Evolutionary conservation across 768 basidiomycete genomes (phyloP).

Genomic region (Lanmaoa rubissima): DNA sequence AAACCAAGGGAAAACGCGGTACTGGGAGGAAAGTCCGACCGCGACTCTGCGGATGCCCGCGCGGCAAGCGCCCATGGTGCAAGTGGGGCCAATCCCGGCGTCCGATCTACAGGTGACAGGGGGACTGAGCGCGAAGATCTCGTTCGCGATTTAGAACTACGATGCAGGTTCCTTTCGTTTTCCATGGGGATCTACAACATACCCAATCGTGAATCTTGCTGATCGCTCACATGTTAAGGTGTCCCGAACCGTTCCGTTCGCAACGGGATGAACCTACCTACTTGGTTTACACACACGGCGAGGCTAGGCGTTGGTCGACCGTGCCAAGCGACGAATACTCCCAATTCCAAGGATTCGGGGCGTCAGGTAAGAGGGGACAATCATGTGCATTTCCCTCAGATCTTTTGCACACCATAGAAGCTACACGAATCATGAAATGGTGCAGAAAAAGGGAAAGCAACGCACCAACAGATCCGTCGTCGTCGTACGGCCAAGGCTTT

Average conservation of each 20-base stretch:
- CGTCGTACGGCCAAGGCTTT: neutral
- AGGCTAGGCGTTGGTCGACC: neutral
- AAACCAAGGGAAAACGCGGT: neutral
- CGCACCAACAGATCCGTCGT: neutral
- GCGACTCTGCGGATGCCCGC: neutral
- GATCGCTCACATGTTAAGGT: slow-evolving; percentile 9
- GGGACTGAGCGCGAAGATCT: slow-evolving; percentile 15
- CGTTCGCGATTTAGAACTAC: neutral
- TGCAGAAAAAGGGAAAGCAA: slow-evolving; percentile 3
- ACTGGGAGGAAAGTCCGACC: neutral
- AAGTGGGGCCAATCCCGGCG: neutral
- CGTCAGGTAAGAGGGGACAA: neutral
- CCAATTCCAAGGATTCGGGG: neutral
- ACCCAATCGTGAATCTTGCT: slow-evolving; percentile 14
- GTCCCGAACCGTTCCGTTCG: neutral
- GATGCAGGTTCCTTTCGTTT: neutral
- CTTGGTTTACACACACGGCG: neutral
- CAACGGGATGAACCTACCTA: neutral
- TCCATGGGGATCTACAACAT: slow-evolving; percentile 2
- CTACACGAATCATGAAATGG: neutral
- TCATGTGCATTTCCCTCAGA: neutral
- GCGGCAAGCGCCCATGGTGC: neutral
- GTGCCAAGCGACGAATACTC: neutral
- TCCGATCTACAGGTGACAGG: slow-evolving; percentile 11
- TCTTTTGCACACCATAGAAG: too few species aligned